Conservation (phyloP, 2,329 filamentous ascomycete species). For the Emericellopsis cladophorae region DNA sequence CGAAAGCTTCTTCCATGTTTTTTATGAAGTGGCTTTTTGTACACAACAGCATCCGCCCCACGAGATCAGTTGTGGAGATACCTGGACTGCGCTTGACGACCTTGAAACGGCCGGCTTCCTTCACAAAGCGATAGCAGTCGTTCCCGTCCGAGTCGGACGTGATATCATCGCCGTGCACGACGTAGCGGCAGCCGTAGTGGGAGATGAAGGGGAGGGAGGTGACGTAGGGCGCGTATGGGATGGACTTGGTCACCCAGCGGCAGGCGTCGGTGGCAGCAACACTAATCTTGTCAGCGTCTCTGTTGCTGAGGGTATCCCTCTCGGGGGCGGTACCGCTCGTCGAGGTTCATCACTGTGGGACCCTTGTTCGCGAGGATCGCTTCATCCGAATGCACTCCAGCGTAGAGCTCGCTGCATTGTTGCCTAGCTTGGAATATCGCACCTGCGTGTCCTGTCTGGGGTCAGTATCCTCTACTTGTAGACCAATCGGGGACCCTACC, state of each 20-base stretch:
- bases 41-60: constrained; percentile 92
- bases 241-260: constrained; percentile 78
- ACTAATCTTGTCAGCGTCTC: constrained; percentile 26
- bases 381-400: constrained; percentile 92
- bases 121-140: constrained; percentile 97
- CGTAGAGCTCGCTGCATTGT: constrained; percentile 75
- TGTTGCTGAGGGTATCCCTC: background rate
- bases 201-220: constrained; percentile 88
- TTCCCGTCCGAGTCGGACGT: constrained; percentile 87
- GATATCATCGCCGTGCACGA: constrained; percentile 94
- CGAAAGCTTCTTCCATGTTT: constrained; percentile 56
- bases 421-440: constrained; percentile 94
- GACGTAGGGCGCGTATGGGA: constrained; percentile 85
- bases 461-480: background rate
- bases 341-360: constrained; percentile 89
- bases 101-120: constrained; percentile 85
- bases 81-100: constrained; percentile 93
- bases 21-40: constrained; percentile 91
- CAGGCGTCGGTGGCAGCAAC: constrained; percentile 87
- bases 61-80: constrained; percentile 96
- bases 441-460: constrained; percentile 67
- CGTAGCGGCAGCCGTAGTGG: constrained; percentile 89
- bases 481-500: constrained; percentile 34
- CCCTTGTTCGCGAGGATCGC: constrained; percentile 95
- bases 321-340: constrained; percentile 53